A percentile compares a stretch with the other conserved stretches of the same genome.
Evolutionary conservation across 2,329 filamentous ascomycete genomes (phyloP).

Genomic region (Sarocladium kiliense): DNA sequence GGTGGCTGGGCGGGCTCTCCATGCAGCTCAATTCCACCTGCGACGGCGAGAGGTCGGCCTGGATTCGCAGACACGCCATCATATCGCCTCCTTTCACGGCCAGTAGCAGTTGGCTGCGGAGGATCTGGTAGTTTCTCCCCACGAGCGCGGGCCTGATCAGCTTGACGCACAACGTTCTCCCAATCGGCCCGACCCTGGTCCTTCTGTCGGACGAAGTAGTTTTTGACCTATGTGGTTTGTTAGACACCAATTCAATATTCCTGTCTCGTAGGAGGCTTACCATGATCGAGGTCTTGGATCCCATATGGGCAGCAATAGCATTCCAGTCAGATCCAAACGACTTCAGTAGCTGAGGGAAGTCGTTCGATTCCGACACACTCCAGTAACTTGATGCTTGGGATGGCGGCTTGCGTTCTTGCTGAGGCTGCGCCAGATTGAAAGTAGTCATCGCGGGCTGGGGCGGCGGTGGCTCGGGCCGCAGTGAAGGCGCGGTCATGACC

Average conservation of each 20-base stretch:
- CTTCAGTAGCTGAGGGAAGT: slow-evolving; percentile 67
- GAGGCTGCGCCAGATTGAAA: slow-evolving; percentile 43
- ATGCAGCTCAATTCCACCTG: slow-evolving; percentile 35
- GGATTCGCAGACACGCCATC: slow-evolving; percentile 28
- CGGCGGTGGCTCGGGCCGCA: slow-evolving; percentile 48
- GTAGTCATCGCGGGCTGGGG: slow-evolving; percentile 40
- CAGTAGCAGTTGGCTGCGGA: slow-evolving; percentile 45
- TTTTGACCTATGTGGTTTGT: slow-evolving; percentile 51
- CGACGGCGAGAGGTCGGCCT: slow-evolving; percentile 41
- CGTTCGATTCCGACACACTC: slow-evolving; percentile 76
- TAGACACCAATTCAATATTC: slow-evolving; percentile 9
- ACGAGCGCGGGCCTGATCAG: slow-evolving; percentile 48
- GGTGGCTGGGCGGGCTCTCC: slow-evolving; percentile 34
- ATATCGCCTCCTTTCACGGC: slow-evolving; percentile 46
- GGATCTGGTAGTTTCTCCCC: slow-evolving; percentile 57
- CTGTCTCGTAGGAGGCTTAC: slow-evolving; percentile 37
- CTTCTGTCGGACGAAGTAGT: slow-evolving; percentile 61
- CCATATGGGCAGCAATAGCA: slow-evolving; percentile 72
- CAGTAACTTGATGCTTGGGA: slow-evolving; percentile 74
- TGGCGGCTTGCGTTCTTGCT: slow-evolving; percentile 45
- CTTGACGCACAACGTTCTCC: slow-evolving; percentile 54
- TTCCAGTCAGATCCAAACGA: slow-evolving; percentile 77
- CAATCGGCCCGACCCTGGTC: slow-evolving; percentile 55
- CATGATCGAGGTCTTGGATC: slow-evolving; percentile 83
- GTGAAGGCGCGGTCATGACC: slow-evolving; percentile 51